A percentile compares a stretch with the other conserved stretches of the same genome.
Conservation (phyloP, 108 stramenopile species). For the Pseudonitzschia multistriata region DNA sequence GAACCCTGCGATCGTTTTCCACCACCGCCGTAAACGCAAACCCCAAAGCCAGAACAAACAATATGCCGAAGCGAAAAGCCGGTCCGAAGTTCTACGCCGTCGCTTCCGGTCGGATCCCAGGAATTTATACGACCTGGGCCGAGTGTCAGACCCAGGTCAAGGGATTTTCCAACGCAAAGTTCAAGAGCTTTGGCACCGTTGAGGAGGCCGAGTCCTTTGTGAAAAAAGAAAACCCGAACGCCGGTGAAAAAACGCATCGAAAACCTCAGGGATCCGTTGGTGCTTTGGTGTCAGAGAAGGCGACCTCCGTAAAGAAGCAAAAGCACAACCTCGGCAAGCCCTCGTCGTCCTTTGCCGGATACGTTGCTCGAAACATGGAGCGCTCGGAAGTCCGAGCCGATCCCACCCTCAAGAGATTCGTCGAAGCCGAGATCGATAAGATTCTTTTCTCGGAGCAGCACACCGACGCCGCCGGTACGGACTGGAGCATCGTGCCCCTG, state of each 20-base stretch:
- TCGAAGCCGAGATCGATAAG: not conserved
- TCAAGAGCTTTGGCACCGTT: conserved; percentile 60
- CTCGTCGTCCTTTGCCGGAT: not conserved
- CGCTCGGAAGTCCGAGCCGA: not conserved
- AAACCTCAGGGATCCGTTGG: not conserved
- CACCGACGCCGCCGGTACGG: not conserved
- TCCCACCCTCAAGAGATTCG: not conserved
- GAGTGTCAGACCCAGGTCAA: conserved; percentile 70
- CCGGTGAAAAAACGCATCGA: not conserved
- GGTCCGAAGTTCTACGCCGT: conserved; percentile 78
- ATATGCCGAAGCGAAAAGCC: conserved; percentile 3
- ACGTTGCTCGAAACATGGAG: not conserved
- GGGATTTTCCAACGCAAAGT: conserved; percentile 54
- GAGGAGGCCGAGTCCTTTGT: conserved; percentile 59
- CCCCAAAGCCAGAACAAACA: not conserved
- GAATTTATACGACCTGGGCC: conserved; percentile 70
- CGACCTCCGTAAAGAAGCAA: too few relatives aligned
- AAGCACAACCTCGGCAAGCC: not conserved
- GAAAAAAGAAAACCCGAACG: not conserved
- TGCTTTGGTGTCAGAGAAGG: too few relatives aligned
- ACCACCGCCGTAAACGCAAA: too few relatives aligned
- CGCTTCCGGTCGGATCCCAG: conserved; percentile 56
- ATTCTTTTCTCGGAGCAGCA: not conserved
- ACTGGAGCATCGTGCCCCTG: not conserved
- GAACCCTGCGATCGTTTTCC: too few relatives aligned